These are phyloP conservation scores for Tuber aestivum DNA, from an alignment of 495 filamentous ascomycete species.

Conservation along the genomic window DNA sequence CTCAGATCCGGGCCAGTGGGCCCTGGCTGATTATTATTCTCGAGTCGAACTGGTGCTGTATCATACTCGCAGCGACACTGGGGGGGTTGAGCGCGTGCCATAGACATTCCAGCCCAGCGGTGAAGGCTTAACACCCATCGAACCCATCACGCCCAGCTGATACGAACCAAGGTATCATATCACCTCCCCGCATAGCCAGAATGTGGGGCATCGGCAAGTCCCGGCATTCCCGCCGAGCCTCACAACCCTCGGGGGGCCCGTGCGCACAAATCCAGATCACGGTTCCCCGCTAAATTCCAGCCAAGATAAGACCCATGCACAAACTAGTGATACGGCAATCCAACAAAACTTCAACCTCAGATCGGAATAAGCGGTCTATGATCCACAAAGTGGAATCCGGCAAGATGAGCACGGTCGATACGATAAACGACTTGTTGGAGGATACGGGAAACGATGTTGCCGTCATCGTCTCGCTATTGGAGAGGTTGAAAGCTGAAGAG, in stretches of 20 bases:
- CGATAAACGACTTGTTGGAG: neutral
- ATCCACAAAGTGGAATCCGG: neutral
- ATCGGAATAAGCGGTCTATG: neutral
- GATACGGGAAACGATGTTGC: neutral
- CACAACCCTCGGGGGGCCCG: neutral
- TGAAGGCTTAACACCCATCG: neutral
- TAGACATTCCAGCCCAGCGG: neutral
- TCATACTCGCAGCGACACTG: too few species aligned
- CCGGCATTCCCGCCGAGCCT: neutral
- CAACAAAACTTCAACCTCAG: neutral
- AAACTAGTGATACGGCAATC: neutral
- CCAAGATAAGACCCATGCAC: neutral
- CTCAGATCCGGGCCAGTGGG: neutral
- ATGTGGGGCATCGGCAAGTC: neutral
- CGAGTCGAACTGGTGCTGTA: too few species aligned
- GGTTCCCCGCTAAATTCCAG: neutral
- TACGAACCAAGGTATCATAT: neutral
- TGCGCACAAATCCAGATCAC: neutral
- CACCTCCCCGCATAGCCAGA: neutral
- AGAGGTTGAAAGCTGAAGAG: slow-evolving; percentile 11
- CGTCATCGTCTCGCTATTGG: slow-evolving; percentile 1
- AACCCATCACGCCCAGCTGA: neutral
- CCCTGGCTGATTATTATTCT: neutral
- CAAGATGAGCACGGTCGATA: neutral
- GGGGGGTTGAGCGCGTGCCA: neutral